Evolutionary conservation across 805 yeast genomes (phyloP).

Genomic region (Nakazawaea ernobii): DNA sequence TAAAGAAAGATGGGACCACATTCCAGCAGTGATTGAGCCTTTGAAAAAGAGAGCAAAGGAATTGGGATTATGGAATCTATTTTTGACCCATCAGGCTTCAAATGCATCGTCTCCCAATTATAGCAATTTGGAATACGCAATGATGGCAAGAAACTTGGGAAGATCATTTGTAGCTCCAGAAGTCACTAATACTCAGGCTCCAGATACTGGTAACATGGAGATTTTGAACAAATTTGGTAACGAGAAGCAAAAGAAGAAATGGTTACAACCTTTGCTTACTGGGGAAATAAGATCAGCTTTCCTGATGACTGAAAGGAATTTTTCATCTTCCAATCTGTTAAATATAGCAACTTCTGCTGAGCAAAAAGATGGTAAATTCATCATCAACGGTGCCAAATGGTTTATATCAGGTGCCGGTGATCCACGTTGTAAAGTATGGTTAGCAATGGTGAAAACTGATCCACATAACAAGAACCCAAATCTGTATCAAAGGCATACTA

Average conservation of each 20-base stretch:
- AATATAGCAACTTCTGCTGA: conserved; percentile 46
- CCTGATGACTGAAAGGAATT: conserved; percentile 58
- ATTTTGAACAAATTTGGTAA: conserved; percentile 31
- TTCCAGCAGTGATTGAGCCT: conserved; percentile 44
- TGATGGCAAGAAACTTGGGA: conserved; percentile 61
- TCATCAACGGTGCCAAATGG: conserved; percentile 61
- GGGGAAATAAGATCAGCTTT: conserved; percentile 58
- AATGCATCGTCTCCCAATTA: conserved; percentile 39
- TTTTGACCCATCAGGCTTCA: conserved; percentile 38
- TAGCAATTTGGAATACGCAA: conserved; percentile 57
- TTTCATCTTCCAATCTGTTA: conserved; percentile 57
- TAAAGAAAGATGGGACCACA: conserved; percentile 36
- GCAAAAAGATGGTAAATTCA: conserved; percentile 34
- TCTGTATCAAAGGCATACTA: conserved; percentile 49
- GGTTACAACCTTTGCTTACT: conserved; percentile 46
- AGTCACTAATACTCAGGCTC: conserved; percentile 55
- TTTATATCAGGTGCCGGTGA: conserved; percentile 70
- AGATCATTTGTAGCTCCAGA: conserved; percentile 49
- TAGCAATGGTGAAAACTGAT: conserved; percentile 46
- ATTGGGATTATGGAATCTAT: conserved; percentile 57
- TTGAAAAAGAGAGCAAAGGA: conserved; percentile 46
- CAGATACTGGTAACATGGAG: conserved; percentile 64
- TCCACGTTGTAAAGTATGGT: conserved; percentile 50
- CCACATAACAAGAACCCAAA: conserved; percentile 22
- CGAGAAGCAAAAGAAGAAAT: conserved; percentile 31